These are phyloP conservation scores for Herpetomonas muscarum DNA, from an alignment of 208 protist genomes.

Conservation along the genomic window DNA sequence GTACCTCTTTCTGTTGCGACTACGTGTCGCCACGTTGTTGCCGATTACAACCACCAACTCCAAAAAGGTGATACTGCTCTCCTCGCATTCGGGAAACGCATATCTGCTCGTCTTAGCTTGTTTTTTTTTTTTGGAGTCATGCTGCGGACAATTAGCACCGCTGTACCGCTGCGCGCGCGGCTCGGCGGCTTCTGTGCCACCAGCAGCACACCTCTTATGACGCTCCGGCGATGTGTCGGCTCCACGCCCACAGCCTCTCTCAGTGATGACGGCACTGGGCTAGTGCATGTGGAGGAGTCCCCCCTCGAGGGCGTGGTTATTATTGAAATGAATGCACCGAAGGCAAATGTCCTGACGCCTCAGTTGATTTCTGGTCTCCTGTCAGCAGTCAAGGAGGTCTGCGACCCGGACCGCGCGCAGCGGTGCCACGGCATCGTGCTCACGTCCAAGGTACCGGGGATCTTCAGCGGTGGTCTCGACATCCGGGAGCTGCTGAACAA, in stretches of 20 bases:
- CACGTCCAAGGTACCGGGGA: conserved; percentile 37
- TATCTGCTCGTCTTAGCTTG: no score
- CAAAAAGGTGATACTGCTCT: no score
- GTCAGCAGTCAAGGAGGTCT: conserved; percentile 35
- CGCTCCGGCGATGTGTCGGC: no score
- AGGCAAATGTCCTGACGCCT: conserved; percentile 40
- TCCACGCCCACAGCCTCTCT: no score
- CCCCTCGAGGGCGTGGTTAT: conserved; percentile 45
- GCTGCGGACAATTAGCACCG: no score
- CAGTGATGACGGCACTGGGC: no score
- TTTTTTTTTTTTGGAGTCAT: no score
- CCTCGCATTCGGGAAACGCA: no score
- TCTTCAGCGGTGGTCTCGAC: conserved; percentile 68
- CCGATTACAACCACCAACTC: no score
- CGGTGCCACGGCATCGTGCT: conserved; percentile 54
- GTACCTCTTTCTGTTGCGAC: no score
- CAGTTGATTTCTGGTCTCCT: conserved; percentile 43
- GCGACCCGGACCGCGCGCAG: conserved; percentile 41
- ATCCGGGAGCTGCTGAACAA: conserved; percentile 30
- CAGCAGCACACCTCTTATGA: no score
- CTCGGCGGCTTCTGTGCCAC: not conserved
- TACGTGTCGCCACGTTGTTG: no score
- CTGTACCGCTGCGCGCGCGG: not conserved
- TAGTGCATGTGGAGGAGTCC: conserved; percentile 38
- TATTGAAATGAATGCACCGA: conserved; percentile 49